Conservation (phyloP, 192 early-diverging fungal species). For the Entomortierella beljakovae region DNA sequence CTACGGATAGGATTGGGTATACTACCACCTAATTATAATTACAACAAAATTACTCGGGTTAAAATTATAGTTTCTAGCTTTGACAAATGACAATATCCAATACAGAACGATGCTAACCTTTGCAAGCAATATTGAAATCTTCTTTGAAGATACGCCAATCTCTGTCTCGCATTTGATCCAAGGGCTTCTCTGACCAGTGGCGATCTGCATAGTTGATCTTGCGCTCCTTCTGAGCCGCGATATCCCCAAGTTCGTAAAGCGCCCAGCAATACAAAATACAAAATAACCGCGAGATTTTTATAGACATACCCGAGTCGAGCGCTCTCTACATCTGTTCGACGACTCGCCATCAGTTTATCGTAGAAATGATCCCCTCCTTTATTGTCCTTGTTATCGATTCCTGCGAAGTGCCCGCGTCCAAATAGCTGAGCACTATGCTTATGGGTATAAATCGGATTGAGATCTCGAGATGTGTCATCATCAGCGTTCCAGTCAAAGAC, state of each 20-base stretch:
- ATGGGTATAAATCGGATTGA: slow-evolving; percentile 90
- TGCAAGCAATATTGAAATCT: slow-evolving; percentile 95
- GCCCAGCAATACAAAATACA: slow-evolving; percentile 45
- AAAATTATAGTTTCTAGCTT: neutral
- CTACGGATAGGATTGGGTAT: slow-evolving; percentile 91
- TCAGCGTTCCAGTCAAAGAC: slow-evolving; percentile 97
- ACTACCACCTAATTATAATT: slow-evolving; percentile 66
- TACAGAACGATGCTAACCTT: slow-evolving; percentile 61
- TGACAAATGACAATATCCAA: neutral
- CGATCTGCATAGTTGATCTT: slow-evolving; percentile 87
- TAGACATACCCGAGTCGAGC: slow-evolving; percentile 64
- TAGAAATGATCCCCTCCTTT: slow-evolving; percentile 77
- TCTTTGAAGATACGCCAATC: slow-evolving; percentile 99
- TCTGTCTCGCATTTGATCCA: slow-evolving; percentile 93
- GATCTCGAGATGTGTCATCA: slow-evolving; percentile 96
- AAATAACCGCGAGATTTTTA: too few relatives aligned
- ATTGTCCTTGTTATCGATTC: slow-evolving; percentile 84
- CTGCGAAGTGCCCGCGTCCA: slow-evolving; percentile 90
- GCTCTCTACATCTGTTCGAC: slow-evolving; percentile 66
- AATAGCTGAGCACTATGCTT: slow-evolving; percentile 79
- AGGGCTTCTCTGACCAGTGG: slow-evolving; percentile 94
- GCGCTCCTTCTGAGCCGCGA: slow-evolving; percentile 72
- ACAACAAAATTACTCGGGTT: neutral
- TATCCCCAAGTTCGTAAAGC: slow-evolving; percentile 69
- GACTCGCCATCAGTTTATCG: slow-evolving; percentile 70